Evolutionary conservation across 768 basidiomycete species (phyloP).

Genomic region (Xerocomellus chrysenteron): DNA sequence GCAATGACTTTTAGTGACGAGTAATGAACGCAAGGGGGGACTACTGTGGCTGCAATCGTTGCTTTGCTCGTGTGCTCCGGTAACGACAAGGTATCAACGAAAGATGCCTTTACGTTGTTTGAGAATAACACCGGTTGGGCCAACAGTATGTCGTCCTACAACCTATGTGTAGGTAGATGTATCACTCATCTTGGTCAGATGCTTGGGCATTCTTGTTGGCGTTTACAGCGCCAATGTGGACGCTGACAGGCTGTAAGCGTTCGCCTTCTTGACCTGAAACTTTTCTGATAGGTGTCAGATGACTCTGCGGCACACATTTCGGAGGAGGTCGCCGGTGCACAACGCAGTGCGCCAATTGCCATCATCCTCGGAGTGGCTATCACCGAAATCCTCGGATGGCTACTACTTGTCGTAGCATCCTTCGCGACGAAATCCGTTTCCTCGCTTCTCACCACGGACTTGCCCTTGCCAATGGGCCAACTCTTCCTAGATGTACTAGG

Average conservation of each 20-base stretch:
- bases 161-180: background rate
- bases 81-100: conserved; percentile 58
- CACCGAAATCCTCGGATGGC: conserved; percentile 63
- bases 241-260: conserved; percentile 66
- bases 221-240: conserved; percentile 80
- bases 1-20: background rate
- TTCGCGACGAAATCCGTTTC: conserved; percentile 59
- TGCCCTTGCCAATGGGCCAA: conserved; percentile 73
- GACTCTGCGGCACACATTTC: conserved; percentile 77
- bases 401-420: conserved; percentile 63
- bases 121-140: conserved; percentile 73
- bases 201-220: conserved; percentile 74
- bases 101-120: conserved; percentile 64
- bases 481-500: conserved; percentile 65
- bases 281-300: conserved; percentile 38
- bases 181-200: conserved; percentile 37
- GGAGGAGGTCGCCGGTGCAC: conserved; percentile 68
- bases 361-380: conserved; percentile 62
- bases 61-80: conserved; percentile 57
- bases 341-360: conserved; percentile 63
- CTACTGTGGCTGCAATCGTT: conserved; percentile 62
- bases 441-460: conserved; percentile 43
- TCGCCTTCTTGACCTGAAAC: background rate
- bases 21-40: conserved; percentile 48
- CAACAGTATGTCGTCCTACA: conserved; percentile 42